Conservation (phyloP, 805 yeast species). For the Spathaspora sp. region DNA sequence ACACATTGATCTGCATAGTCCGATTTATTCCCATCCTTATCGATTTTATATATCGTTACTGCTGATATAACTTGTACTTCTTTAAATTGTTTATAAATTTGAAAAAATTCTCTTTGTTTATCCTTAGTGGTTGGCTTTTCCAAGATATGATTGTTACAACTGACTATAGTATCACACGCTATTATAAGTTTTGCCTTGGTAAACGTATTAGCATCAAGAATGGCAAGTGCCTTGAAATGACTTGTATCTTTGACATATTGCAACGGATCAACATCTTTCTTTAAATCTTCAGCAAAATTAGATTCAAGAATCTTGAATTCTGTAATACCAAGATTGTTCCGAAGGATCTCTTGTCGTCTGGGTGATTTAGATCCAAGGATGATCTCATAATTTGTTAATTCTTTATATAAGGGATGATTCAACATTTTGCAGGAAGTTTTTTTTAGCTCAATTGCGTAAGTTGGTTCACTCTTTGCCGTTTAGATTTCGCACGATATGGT, state of each 20-base stretch:
- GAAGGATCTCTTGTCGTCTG: constrained; percentile 68
- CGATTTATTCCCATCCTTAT: neutral
- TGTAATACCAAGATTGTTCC: constrained; percentile 48
- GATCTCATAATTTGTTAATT: constrained; percentile 24
- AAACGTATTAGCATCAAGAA: constrained; percentile 32
- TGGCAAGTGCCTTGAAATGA: constrained; percentile 59
- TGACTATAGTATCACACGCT: constrained; percentile 81
- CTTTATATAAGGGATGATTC: constrained; percentile 5
- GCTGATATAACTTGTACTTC: constrained; percentile 32
- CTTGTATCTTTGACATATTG: constrained; percentile 72
- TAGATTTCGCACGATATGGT: too few species aligned
- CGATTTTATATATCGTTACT: constrained; percentile 20
- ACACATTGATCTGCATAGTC: constrained; percentile 17
- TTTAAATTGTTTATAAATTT: constrained; percentile 16
- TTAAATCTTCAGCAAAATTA: constrained; percentile 71
- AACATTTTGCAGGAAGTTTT: neutral
- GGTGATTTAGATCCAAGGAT: constrained; percentile 85
- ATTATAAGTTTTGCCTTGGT: constrained; percentile 26
- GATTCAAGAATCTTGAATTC: constrained; percentile 53
- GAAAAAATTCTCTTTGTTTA: constrained; percentile 27
- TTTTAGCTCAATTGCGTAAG: too few species aligned
- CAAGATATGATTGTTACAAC: constrained; percentile 53
- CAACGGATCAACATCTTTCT: constrained; percentile 39
- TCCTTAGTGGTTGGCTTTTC: constrained; percentile 66
- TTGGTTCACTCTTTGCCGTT: too few species aligned